A percentile compares a stretch with the other conserved stretches of the same genome.
Evolutionary conservation across 208 protist genomes (phyloP).

Genomic region (Leishmania tarentolae): DNA sequence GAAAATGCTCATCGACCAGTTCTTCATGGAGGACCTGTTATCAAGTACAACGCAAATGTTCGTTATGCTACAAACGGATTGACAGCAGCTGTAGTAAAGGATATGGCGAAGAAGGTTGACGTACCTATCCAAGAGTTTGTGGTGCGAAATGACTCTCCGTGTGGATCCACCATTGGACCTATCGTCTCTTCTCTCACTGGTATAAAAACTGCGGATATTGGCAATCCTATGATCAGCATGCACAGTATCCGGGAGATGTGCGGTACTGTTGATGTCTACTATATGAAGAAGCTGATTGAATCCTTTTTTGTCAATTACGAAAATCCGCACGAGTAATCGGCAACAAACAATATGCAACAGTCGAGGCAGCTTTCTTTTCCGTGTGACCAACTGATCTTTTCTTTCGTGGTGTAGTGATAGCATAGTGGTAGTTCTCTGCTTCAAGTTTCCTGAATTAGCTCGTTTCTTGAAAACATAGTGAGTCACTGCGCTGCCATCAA

Average conservation of each 20-base stretch:
- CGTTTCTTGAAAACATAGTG: not conserved
- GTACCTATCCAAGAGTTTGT: conserved; percentile 93
- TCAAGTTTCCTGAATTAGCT: not conserved
- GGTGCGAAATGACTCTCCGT: conserved; percentile 97
- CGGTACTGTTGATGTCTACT: conserved; percentile 89
- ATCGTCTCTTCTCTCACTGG: conserved; percentile 92
- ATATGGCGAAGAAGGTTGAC: conserved; percentile 64
- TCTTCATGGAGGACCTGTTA: conserved; percentile 93
- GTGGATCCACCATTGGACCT: conserved; percentile 97
- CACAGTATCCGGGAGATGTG: conserved; percentile 97
- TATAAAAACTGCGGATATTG: conserved; percentile 97
- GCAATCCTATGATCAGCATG: conserved; percentile 97
- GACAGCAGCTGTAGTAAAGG: conserved; percentile 86
- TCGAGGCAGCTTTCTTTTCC: not conserved
- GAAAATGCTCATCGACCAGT: conserved; percentile 90
- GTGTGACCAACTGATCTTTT: not conserved
- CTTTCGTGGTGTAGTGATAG: not conserved
- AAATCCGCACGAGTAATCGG: conserved; percentile 18
- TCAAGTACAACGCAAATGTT: conserved; percentile 97
- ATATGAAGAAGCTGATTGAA: conserved; percentile 86
- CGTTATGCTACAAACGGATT: conserved; percentile 95
- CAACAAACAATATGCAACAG: not conserved
- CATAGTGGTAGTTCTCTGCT: not conserved
- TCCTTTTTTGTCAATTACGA: conserved; percentile 79
- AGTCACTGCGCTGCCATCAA: not conserved